Percentiles rank a stretch among this genome's conserved stretches.
Conservation (phyloP, 1,284 basidiomycete species). For the Ganoderma meredithae region DNA sequence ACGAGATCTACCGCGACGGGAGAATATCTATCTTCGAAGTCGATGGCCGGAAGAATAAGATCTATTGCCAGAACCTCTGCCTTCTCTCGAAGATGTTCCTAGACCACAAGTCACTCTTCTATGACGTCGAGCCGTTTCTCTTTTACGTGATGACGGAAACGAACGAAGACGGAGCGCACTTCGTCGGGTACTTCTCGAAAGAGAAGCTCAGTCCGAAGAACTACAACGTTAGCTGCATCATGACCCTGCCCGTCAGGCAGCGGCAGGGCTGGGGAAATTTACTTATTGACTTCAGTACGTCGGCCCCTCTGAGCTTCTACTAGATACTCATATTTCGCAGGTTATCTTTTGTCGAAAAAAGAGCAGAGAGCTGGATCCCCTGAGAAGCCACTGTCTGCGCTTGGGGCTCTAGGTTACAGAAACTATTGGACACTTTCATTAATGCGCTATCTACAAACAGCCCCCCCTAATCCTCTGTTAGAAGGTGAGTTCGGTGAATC, state of each 20-base stretch:
- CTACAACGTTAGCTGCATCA: slow-evolving; percentile 99
- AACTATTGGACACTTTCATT: slow-evolving; percentile 97
- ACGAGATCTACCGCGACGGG: slow-evolving; percentile 97
- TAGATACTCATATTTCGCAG: slow-evolving; percentile 49
- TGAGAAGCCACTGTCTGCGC: slow-evolving; percentile 90
- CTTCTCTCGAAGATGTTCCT: slow-evolving; percentile 99
- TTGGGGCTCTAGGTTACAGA: slow-evolving; percentile 92
- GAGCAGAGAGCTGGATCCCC: slow-evolving; percentile 90
- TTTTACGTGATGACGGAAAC: slow-evolving; percentile 98
- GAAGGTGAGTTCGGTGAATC: slow-evolving; percentile 65
- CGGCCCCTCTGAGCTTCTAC: slow-evolving; percentile 6
- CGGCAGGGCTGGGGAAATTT: slow-evolving; percentile 95
- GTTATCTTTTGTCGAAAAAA: slow-evolving; percentile 96
- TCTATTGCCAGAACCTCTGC: slow-evolving; percentile 99
- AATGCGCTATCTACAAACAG: slow-evolving; percentile 79
- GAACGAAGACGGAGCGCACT: slow-evolving; percentile 90
- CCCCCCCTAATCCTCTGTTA: slow-evolving; percentile 67
- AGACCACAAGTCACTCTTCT: slow-evolving; percentile 99
- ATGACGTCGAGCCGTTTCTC: slow-evolving; percentile 99
- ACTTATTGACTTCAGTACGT: slow-evolving; percentile 96
- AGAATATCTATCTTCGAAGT: slow-evolving; percentile 95
- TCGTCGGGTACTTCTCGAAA: slow-evolving; percentile 99
- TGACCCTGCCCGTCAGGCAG: slow-evolving; percentile 97
- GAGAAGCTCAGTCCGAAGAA: slow-evolving; percentile 97
- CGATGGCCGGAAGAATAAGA: slow-evolving; percentile 98